Evolutionary conservation across 1,284 basidiomycete genomes (phyloP).

Genomic region (Moesziomyces antarcticus): DNA sequence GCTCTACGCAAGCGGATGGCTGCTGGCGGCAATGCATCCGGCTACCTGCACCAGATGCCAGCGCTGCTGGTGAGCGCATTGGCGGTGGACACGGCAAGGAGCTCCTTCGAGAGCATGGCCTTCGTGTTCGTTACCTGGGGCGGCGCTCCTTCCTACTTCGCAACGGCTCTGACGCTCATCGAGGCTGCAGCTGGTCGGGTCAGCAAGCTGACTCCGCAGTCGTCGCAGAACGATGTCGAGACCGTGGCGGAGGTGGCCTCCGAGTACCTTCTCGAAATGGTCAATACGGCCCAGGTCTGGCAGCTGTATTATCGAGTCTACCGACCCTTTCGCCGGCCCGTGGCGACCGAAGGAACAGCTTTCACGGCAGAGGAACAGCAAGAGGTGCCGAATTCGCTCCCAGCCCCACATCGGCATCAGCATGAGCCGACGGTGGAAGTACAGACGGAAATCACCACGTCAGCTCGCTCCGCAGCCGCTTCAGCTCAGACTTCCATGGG

Average conservation of each 20-base stretch:
- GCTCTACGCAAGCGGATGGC: background rate
- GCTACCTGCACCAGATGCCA: slow-evolving; percentile 12
- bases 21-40: background rate
- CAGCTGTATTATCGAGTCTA: slow-evolving; percentile 31
- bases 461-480: no score
- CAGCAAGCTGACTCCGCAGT: background rate
- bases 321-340: slow-evolving; percentile 8
- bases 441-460: no score
- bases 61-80: slow-evolving; percentile 21
- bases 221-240: background rate
- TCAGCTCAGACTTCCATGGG: no score
- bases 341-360: background rate
- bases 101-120: slow-evolving; percentile 17
- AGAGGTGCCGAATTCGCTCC: background rate
- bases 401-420: no score
- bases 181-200: slow-evolving; percentile 13
- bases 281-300: slow-evolving; percentile 21
- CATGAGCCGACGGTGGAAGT: no score
- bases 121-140: slow-evolving; percentile 18
- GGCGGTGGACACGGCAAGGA: slow-evolving; percentile 16
- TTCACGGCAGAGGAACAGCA: background rate
- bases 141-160: slow-evolving; percentile 1
- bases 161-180: slow-evolving; percentile 10
- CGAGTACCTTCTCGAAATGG: slow-evolving; percentile 24
- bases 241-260: slow-evolving; percentile 15